phyloP scores from a whole-genome alignment of 2,329 filamentous ascomycete species.

The Aspergillus sp. region DNA sequence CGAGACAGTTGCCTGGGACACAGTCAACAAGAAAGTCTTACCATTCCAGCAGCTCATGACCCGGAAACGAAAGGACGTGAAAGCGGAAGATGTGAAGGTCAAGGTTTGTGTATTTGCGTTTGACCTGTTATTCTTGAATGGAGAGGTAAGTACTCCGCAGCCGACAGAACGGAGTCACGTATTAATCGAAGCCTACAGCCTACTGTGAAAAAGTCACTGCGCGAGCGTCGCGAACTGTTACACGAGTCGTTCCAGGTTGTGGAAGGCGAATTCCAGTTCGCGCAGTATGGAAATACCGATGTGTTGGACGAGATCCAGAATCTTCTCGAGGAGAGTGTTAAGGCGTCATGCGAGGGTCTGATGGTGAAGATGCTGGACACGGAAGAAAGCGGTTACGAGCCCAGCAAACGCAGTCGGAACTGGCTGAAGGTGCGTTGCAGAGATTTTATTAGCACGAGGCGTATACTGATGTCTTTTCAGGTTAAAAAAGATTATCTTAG shows the following conservation, averaged over 20 bases:
- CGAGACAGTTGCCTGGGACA: constrained; percentile 96
- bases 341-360: constrained; percentile 91
- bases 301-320: constrained; percentile 91
- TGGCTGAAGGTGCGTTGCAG: constrained; percentile 77
- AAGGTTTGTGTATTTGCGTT: constrained; percentile 98
- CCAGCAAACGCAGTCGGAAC: constrained; percentile 91
- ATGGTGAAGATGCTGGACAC: constrained; percentile 99
- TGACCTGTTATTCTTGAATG: constrained; percentile 90
- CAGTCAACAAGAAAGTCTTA: constrained; percentile 89
- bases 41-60: constrained; percentile 99
- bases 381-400: constrained; percentile 88
- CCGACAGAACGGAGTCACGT: background rate
- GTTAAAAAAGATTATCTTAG: constrained; percentile 98
- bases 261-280: constrained; percentile 90
- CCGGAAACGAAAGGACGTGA: constrained; percentile 94
- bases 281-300: constrained; percentile 79
- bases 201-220: constrained; percentile 80
- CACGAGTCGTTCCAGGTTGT: constrained; percentile 69
- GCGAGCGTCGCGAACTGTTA: constrained; percentile 77
- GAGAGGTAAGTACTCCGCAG: constrained; percentile 55
- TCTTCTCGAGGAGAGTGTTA: constrained; percentile 91
- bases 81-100: constrained; percentile 90
- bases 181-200: constrained; percentile 43
- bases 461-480: constrained; percentile 40
- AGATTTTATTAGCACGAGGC: background rate